These are phyloP conservation scores for Bipolaris oryzae DNA, from an alignment of 2,329 filamentous ascomycete genomes.

Conservation along the genomic window DNA sequence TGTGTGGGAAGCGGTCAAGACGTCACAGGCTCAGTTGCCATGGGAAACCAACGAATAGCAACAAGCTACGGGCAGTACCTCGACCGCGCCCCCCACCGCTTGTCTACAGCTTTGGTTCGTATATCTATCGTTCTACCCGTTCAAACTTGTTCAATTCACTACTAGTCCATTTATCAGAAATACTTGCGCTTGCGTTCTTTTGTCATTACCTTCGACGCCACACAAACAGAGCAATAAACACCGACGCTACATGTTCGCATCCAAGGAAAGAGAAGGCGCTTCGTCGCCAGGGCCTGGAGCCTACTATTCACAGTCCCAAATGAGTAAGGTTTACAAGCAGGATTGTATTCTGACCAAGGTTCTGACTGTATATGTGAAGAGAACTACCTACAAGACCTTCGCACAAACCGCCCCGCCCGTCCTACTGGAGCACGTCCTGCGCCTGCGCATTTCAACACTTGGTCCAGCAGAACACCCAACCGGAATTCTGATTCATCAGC, in stretches of 20 bases:
- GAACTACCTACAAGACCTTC: slow-evolving; percentile 72
- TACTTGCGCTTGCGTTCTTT: neutral
- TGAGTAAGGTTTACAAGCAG: slow-evolving; percentile 41
- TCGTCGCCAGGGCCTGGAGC: slow-evolving; percentile 43
- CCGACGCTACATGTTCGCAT: slow-evolving; percentile 35
- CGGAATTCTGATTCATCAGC: slow-evolving; percentile 35
- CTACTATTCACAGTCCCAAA: slow-evolving; percentile 47
- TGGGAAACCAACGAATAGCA: slow-evolving; percentile 34
- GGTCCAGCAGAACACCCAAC: slow-evolving; percentile 38
- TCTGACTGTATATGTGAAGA: slow-evolving; percentile 56
- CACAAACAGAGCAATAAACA: slow-evolving; percentile 27
- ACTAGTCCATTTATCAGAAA: neutral
- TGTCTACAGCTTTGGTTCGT: slow-evolving; percentile 24
- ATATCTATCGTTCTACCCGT: slow-evolving; percentile 11
- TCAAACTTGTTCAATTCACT: slow-evolving; percentile 3
- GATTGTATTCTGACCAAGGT: slow-evolving; percentile 14
- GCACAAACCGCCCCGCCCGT: slow-evolving; percentile 69
- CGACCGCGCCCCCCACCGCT: slow-evolving; percentile 41
- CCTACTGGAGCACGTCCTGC: slow-evolving; percentile 74
- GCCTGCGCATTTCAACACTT: slow-evolving; percentile 56
- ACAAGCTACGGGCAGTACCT: slow-evolving; percentile 30
- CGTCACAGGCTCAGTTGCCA: slow-evolving; percentile 30
- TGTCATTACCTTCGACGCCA: slow-evolving; percentile 1
- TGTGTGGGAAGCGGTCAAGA: slow-evolving; percentile 26
- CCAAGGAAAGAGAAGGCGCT: slow-evolving; percentile 45